Percentiles rank a stretch among this genome's conserved stretches.
phyloP scores from a whole-genome alignment of 2,329 filamentous ascomycete genomes.

The Colletotrichum endophyticum region DNA sequence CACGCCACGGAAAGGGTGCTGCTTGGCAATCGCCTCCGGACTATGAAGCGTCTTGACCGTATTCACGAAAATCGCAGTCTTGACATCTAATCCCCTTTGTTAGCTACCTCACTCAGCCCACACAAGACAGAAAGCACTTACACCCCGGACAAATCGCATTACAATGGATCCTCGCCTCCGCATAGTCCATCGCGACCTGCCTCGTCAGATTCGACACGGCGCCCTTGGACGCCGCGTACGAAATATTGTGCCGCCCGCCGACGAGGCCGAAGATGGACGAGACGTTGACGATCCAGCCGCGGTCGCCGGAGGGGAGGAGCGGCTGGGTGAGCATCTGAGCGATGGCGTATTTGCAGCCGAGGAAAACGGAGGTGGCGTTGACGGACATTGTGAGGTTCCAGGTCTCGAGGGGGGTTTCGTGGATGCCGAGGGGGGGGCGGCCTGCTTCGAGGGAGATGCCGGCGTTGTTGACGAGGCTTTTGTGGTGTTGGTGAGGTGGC shows the following conservation, averaged over 20 bases:
- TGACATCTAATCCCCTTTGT: background rate
- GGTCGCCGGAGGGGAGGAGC: constrained; percentile 37
- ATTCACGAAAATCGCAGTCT: background rate
- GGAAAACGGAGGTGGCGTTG: constrained; percentile 41
- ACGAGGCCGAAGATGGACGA: constrained; percentile 47
- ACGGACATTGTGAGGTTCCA: constrained; percentile 49
- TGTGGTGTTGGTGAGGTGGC: constrained; percentile 37
- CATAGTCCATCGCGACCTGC: constrained; percentile 54
- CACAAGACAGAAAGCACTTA: background rate
- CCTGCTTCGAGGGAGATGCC: constrained; percentile 48
- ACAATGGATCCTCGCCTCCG: constrained; percentile 49
- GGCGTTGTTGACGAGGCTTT: constrained; percentile 47
- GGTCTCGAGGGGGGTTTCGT: constrained; percentile 46
- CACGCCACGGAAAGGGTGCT: background rate
- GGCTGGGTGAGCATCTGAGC: constrained; percentile 56
- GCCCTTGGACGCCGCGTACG: constrained; percentile 54
- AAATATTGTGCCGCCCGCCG: constrained; percentile 26
- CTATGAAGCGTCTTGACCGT: background rate
- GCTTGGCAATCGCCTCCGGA: background rate
- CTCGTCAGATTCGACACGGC: constrained; percentile 55
- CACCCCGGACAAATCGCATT: constrained; percentile 60
- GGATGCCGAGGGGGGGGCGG: constrained; percentile 40
- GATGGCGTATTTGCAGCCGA: constrained; percentile 49
- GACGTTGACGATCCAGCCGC: constrained; percentile 56
- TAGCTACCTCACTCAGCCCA: background rate